Conservation (phyloP, 192 early-diverging fungal genomes). For the Mortierella claussenii region DNA sequence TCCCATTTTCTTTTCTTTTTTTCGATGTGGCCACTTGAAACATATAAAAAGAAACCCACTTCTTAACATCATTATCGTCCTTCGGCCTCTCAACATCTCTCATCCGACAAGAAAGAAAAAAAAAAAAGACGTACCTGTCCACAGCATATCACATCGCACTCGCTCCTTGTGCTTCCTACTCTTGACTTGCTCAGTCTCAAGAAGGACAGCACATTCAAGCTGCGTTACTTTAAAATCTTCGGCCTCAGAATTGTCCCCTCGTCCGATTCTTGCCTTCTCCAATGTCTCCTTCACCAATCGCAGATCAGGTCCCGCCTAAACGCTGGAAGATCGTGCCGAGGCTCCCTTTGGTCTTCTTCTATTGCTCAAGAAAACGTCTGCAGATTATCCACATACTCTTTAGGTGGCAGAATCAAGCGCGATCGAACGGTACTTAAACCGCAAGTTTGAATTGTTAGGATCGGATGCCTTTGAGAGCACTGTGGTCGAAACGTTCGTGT, state of each 20-base stretch:
- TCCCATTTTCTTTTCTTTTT: no score
- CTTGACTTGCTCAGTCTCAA: background rate
- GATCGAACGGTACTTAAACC: conserved; percentile 61
- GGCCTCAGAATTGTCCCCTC: background rate
- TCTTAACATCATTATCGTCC: no score
- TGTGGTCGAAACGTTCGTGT: conserved; percentile 33
- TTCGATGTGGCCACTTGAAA: no score
- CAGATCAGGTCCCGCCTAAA: background rate
- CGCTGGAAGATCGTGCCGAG: background rate
- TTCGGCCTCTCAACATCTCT: background rate
- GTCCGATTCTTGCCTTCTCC: background rate
- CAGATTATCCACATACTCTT: conserved; percentile 30
- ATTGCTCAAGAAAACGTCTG: conserved; percentile 55
- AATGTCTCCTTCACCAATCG: background rate
- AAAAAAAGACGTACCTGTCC: no score
- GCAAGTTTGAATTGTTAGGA: conserved; percentile 50
- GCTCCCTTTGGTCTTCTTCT: conserved; percentile 32
- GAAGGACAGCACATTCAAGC: background rate
- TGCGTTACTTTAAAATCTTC: background rate
- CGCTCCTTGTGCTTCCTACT: no score
- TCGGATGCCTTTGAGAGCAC: conserved; percentile 31
- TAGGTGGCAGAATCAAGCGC: conserved; percentile 53
- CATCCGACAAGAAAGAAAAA: background rate
- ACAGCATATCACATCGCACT: no score
- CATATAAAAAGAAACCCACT: no score